Percentiles rank a stretch among this genome's conserved stretches.
These are phyloP conservation scores for Aspergillus biplanus DNA, from an alignment of 495 filamentous ascomycete genomes.

Conservation along the genomic window DNA sequence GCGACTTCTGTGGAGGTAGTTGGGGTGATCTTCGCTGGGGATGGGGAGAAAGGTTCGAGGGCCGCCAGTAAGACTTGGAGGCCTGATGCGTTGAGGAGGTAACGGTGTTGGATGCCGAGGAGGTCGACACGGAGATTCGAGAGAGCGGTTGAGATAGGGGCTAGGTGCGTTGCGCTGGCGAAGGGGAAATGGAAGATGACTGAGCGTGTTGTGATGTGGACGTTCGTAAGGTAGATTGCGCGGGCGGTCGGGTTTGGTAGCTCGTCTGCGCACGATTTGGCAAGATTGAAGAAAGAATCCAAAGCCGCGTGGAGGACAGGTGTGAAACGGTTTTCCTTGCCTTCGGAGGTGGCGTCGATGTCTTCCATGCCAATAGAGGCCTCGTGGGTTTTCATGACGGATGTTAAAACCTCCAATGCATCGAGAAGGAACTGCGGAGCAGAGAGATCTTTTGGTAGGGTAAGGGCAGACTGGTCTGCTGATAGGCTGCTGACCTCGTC, in stretches of 20 bases:
- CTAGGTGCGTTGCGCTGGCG: conserved; percentile 44
- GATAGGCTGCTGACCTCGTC: conserved; percentile 78
- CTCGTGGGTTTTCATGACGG: conserved; percentile 81
- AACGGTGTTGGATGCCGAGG: conserved; percentile 52
- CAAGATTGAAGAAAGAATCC: conserved; percentile 80
- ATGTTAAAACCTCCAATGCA: conserved; percentile 71
- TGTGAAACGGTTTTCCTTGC: conserved; percentile 57
- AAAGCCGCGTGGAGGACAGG: conserved; percentile 81
- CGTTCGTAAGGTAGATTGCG: conserved; percentile 84
- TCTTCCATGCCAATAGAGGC: conserved; percentile 71
- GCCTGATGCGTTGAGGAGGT: conserved; percentile 75
- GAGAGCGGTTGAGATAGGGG: conserved; percentile 39
- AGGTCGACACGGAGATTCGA: conserved; percentile 46
- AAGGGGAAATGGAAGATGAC: conserved; percentile 47
- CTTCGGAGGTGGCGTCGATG: conserved; percentile 38
- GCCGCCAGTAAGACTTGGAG: conserved; percentile 69
- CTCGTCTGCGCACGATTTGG: conserved; percentile 67
- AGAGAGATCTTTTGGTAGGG: conserved; percentile 60
- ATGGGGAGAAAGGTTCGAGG: conserved; percentile 52
- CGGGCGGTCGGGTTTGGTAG: conserved; percentile 57
- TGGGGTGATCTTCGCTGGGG: conserved; percentile 25
- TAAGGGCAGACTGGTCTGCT: conserved; percentile 63
- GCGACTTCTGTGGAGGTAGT: conserved; percentile 36
- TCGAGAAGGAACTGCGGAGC: conserved; percentile 85
- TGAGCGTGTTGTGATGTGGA: conserved; percentile 60